A percentile compares a stretch with the other conserved stretches of the same genome.
phyloP scores from a whole-genome alignment of 768 basidiomycete genomes.

The Boletellus ananiceps region DNA sequence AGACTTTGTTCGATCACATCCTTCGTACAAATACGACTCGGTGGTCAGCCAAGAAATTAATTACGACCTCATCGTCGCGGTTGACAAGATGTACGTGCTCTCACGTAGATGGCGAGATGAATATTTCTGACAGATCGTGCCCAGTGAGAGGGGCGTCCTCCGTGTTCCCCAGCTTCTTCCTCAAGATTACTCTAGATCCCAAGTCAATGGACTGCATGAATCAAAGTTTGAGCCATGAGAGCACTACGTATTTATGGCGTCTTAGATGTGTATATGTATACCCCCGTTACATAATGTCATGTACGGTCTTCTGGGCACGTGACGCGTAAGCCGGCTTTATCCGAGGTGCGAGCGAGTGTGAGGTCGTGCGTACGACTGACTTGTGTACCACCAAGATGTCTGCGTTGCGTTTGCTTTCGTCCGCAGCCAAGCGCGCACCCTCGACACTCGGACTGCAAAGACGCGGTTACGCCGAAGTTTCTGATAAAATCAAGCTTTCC shows the following conservation, averaged over 20 bases:
- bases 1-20: constrained; percentile 85
- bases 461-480: constrained; percentile 89
- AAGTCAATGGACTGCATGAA: constrained; percentile 24
- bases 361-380: not conserved
- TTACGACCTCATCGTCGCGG: constrained; percentile 84
- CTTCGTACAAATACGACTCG: constrained; percentile 90
- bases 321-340: constrained; percentile 25
- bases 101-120: not conserved
- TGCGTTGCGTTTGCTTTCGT: constrained; percentile 65
- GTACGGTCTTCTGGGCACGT: constrained; percentile 17
- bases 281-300: not conserved
- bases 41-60: constrained; percentile 88
- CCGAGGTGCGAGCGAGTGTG: constrained; percentile 13
- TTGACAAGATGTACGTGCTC: constrained; percentile 83
- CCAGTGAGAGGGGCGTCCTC: constrained; percentile 65
- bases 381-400: constrained; percentile 48
- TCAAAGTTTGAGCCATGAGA: constrained; percentile 24
- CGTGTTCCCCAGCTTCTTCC: constrained; percentile 61
- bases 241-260: not conserved
- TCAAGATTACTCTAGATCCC: constrained; percentile 43
- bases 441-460: constrained; percentile 48
- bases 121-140: constrained; percentile 1
- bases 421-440: constrained; percentile 58
- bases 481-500: constrained; percentile 88
- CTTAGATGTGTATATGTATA: not conserved